Base-by-base conservation (phyloP, 2,329 filamentous ascomycete genomes). In the Eurotiales sp. region DNA sequence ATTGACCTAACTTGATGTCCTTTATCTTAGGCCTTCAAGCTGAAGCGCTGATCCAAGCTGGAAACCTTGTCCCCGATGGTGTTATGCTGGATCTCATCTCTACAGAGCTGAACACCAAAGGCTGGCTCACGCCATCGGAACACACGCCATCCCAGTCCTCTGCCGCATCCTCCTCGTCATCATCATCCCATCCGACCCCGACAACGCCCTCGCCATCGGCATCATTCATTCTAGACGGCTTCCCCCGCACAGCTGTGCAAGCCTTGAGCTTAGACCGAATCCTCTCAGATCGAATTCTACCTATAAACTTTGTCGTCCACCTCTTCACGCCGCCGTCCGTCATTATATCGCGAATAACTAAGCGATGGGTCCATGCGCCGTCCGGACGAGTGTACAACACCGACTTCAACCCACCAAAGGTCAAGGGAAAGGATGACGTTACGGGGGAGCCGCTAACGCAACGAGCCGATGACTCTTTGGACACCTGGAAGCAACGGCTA, bases 371-470 rank as follows among this genome's bases (percentile, higher is more conserved):
- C 36, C 93, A 99, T 71, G 87, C 88, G 62, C 84, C 90, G 0
- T 95, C 90, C 0, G 93, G 93, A 1, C 81, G 93, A 23, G 87
- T 96, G 14, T 99, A 99, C 77, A 99, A 99, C 69, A 95, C 90
- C 2, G 85, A 85, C 0, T 99, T 96, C 76, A 90, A 97, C 65
- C 80, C 87, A 7, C 93, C 93, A 1, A 86, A 85, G 58, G 83
- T 91, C 1, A 72, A 83, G 0, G 92, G 93, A 22, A 82, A 78
- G 59, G 93, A 99, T 70, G 93, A 99, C 68, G 66, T 96, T 43
- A 99, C 93, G 0, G 93, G 93, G 14, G 93, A 99, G 67, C 76
- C 80, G 19, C 77, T 99, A 55, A 85, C 87, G 4, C 87, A 95
- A 66, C 80, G 93, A 50, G 77, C 85, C 7, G 93, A 99, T 64